Evolutionary conservation across 176 grass and related monocot genomes (phyloP).

Genomic region (Eragrostis curvula): DNA sequence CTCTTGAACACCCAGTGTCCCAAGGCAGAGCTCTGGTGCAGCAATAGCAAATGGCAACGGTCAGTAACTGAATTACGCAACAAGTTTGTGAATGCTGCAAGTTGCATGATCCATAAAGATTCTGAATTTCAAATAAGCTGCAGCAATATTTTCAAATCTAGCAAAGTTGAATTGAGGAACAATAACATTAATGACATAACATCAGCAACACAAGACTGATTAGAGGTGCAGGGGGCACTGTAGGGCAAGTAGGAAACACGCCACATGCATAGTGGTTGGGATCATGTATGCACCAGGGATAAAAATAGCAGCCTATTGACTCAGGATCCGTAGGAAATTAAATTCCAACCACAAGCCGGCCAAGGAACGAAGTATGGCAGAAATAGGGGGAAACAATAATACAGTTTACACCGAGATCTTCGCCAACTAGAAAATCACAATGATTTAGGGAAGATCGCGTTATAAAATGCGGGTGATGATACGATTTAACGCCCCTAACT

Average conservation of each 20-base stretch:
- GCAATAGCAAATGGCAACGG: constrained; percentile 6
- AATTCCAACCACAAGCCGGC: constrained; percentile 16
- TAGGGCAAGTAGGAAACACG: constrained; percentile 57
- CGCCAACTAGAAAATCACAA: constrained; percentile 51
- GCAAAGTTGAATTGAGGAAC: constrained; percentile 19
- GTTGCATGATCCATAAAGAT: neutral
- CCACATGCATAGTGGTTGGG: constrained; percentile 73
- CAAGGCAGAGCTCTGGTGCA: constrained; percentile 55
- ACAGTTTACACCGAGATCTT: constrained; percentile 18
- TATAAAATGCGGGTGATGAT: constrained; percentile 36
- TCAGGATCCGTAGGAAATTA: constrained; percentile 41
- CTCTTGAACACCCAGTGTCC: constrained; percentile 89
- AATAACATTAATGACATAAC: constrained; percentile 18
- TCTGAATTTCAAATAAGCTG: neutral
- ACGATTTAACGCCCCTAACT: constrained; percentile 12
- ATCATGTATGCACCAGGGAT: constrained; percentile 36
- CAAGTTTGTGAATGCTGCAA: constrained; percentile 3
- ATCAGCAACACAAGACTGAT: constrained; percentile 31
- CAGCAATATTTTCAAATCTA: neutral
- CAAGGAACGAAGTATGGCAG: constrained; percentile 27
- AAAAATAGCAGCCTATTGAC: constrained; percentile 45
- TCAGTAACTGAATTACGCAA: constrained; percentile 8
- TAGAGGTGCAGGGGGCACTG: constrained; percentile 21
- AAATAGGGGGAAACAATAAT: constrained; percentile 38
- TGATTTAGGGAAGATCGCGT: constrained; percentile 31